Percentiles rank a stretch among this genome's conserved stretches.
Evolutionary conservation across 306 rosid species (phyloP).

Genomic region (Potentilla sterilis): DNA sequence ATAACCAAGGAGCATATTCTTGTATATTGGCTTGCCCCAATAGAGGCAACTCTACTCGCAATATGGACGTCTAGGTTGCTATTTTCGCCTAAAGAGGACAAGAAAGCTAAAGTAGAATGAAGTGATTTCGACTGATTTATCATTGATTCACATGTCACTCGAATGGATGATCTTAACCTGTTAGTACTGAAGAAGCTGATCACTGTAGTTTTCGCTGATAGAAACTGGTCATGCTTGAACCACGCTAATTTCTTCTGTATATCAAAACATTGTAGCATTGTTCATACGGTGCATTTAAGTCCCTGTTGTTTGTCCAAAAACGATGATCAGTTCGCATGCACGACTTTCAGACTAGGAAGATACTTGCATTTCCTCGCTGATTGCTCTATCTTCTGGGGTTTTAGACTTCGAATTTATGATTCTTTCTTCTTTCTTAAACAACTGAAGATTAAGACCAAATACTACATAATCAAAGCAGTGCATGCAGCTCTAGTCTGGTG

Average conservation of each 20-base stretch:
- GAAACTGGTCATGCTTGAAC: not conserved
- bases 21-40: slow-evolving; percentile 94
- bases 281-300: not conserved
- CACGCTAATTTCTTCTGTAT: not conserved
- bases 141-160: not conserved
- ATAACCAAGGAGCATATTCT: slow-evolving; percentile 79
- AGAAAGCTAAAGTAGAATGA: slow-evolving; percentile 73
- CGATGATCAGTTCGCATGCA: not conserved
- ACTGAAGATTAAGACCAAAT: not conserved
- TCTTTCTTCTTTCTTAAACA: not conserved
- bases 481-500: not conserved
- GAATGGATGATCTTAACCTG: not conserved
- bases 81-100: slow-evolving; percentile 42
- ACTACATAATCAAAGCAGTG: not conserved
- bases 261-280: not conserved
- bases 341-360: not conserved
- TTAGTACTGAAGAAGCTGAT: not conserved
- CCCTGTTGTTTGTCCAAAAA: not conserved
- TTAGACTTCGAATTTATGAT: not conserved
- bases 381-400: not conserved
- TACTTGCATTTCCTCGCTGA: not conserved
- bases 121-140: not conserved
- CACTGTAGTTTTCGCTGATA: not conserved
- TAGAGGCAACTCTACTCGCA: slow-evolving; percentile 78
- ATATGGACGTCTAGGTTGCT: slow-evolving; percentile 67